A percentile compares a stretch with the other conserved stretches of the same genome.
These are phyloP conservation scores for Xylaria intraflava DNA, from an alignment of 495 filamentous ascomycete genomes.

Conservation along the genomic window DNA sequence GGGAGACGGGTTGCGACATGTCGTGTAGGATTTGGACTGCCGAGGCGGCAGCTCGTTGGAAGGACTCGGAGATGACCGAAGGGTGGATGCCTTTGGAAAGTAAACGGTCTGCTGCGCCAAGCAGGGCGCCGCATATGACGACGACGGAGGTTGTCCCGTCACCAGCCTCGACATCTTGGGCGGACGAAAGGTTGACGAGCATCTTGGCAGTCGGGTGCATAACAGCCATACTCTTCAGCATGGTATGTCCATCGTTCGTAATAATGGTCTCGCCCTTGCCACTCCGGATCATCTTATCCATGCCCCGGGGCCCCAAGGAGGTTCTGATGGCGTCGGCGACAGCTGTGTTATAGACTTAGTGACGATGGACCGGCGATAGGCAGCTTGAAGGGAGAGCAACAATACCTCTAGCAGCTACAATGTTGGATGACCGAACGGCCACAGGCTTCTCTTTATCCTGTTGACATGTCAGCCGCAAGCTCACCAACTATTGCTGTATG, in stretches of 20 bases:
- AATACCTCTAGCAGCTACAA: constrained; percentile 90
- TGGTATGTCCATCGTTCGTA: constrained; percentile 98
- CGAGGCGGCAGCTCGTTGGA: constrained; percentile 86
- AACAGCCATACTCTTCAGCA: constrained; percentile 96
- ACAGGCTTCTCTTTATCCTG: constrained; percentile 98
- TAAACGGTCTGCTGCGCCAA: constrained; percentile 88
- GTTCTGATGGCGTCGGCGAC: constrained; percentile 96
- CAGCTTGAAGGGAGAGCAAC: neutral
- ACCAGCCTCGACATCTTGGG: constrained; percentile 96
- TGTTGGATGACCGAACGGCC: constrained; percentile 91
- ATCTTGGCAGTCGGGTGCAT: constrained; percentile 98
- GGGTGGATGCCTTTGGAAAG: constrained; percentile 92
- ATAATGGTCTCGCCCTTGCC: constrained; percentile 96
- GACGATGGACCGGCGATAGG: neutral
- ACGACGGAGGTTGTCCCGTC: constrained; percentile 98
- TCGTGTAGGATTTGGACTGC: constrained; percentile 85
- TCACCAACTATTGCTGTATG: constrained; percentile 6
- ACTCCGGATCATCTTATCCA: constrained; percentile 99
- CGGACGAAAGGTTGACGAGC: constrained; percentile 93
- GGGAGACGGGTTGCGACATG: constrained; percentile 90
- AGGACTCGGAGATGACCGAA: constrained; percentile 93
- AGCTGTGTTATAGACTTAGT: constrained; percentile 44
- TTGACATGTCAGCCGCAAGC: constrained; percentile 37
- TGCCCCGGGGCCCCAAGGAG: constrained; percentile 52
- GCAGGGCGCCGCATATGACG: constrained; percentile 88